Percentiles rank a stretch among this genome's conserved stretches.
phyloP scores from a whole-genome alignment of 1,139 yeast species.

The Pichia terricola region DNA sequence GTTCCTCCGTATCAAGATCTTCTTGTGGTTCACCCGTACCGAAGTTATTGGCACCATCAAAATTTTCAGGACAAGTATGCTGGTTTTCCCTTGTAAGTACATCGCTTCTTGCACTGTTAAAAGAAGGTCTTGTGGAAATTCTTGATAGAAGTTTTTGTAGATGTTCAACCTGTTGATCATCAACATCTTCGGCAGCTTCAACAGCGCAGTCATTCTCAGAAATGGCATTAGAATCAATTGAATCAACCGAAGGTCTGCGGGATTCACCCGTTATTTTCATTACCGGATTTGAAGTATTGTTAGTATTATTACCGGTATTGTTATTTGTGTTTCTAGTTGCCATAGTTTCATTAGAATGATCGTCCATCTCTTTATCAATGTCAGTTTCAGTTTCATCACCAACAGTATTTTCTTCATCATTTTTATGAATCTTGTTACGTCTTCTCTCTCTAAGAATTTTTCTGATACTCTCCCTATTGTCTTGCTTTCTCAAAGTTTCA shows the following conservation, averaged over 20 bases:
- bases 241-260: background rate
- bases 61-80: background rate
- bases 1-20: slow-evolving; percentile 18
- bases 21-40: background rate
- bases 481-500: slow-evolving; percentile 60
- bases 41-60: background rate
- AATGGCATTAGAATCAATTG: slow-evolving; percentile 6
- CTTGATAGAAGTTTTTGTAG: slow-evolving; percentile 17
- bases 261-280: background rate
- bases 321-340: background rate
- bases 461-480: slow-evolving; percentile 39
- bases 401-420: slow-evolving; percentile 6
- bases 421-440: slow-evolving; percentile 8
- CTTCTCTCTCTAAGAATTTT: slow-evolving; percentile 32
- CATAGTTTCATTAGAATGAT: background rate
- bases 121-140: slow-evolving; percentile 18
- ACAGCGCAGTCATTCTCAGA: background rate
- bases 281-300: background rate
- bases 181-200: slow-evolving; percentile 4
- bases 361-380: slow-evolving; percentile 1
- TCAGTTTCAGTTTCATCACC: background rate
- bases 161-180: slow-evolving; percentile 15
- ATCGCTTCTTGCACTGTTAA: background rate
- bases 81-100: background rate
- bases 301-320: background rate